Conservation (phyloP, 139 green algal species). For the Micractinium conductrix region DNA sequence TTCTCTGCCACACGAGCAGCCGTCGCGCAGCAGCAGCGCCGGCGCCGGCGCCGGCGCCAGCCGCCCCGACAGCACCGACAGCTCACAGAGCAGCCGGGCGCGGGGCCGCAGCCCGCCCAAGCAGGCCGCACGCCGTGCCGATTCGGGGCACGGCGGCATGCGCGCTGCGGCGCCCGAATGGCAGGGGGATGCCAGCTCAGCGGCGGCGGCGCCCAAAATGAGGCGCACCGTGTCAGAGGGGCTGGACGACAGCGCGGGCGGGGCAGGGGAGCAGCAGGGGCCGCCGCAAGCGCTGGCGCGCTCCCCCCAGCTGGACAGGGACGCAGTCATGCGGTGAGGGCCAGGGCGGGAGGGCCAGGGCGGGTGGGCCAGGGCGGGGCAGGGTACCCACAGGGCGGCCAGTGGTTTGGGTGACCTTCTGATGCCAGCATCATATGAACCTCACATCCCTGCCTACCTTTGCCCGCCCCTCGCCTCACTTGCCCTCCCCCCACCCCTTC, state of each 20-base stretch:
- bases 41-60: too few species aligned
- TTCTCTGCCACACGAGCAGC: neutral
- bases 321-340: conserved; percentile 12
- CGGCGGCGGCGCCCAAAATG: neutral
- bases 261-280: neutral
- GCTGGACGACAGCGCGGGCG: neutral
- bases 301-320: conserved; percentile 12
- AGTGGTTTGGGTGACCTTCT: too few species aligned
- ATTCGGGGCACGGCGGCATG: neutral
- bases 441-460: neutral
- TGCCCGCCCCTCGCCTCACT: neutral
- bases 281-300: neutral
- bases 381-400: too few species aligned
- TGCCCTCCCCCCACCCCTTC: neutral
- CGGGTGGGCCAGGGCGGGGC: too few species aligned
- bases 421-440: too few species aligned
- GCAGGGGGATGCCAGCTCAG: too few species aligned
- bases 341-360: too few species aligned
- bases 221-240: neutral
- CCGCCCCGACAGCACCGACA: too few species aligned
- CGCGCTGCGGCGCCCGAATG: neutral
- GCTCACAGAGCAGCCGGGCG: too few species aligned
- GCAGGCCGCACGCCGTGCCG: too few species aligned
- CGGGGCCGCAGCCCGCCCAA: too few species aligned
- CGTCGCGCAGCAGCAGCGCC: neutral